Conservation (phyloP, 371 early-diverging fungal species). For the Dinochytrium kinnereticum region DNA sequence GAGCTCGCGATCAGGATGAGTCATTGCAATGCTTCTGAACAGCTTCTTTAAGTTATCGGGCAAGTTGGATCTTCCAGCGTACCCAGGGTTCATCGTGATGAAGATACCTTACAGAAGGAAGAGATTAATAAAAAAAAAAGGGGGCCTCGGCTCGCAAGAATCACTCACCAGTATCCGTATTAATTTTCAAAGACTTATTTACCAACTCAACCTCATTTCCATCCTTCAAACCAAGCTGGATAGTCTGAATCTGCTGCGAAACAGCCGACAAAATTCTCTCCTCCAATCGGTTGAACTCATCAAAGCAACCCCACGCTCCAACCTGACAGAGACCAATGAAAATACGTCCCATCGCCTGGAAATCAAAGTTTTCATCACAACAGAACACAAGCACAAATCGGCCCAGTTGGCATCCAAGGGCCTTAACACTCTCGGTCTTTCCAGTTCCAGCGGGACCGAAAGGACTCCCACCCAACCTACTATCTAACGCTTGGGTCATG, state of each 20-base stretch:
- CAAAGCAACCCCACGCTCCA: slow-evolving; percentile 99
- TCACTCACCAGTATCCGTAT: slow-evolving; percentile 78
- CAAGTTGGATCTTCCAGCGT: slow-evolving; percentile 97
- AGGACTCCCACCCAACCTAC: slow-evolving; percentile 93
- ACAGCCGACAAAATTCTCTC: slow-evolving; percentile 97
- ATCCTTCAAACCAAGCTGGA: slow-evolving; percentile 91
- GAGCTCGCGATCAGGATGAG: slow-evolving; percentile 94
- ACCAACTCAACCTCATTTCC: slow-evolving; percentile 88
- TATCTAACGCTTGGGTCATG: slow-evolving; percentile 94
- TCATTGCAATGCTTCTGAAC: slow-evolving; percentile 98
- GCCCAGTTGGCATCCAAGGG: slow-evolving; percentile 94
- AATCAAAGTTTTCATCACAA: slow-evolving; percentile 99
- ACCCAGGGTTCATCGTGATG: slow-evolving; percentile 99
- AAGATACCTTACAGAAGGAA: slow-evolving; percentile 74
- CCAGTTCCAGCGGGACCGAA: slow-evolving; percentile 98
- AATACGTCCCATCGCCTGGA: slow-evolving; percentile 99
- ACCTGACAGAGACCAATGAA: slow-evolving; percentile 98
- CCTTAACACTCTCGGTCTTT: slow-evolving; percentile 99
- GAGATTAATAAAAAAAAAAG: slow-evolving; percentile 11
- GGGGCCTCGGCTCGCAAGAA: too few relatives aligned
- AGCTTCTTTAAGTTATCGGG: slow-evolving; percentile 98
- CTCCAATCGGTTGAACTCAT: slow-evolving; percentile 99
- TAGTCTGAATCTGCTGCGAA: slow-evolving; percentile 98
- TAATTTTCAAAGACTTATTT: slow-evolving; percentile 83
- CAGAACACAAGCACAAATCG: slow-evolving; percentile 98